Evolutionary conservation across 345 rosid genomes (phyloP), one percentile per base, ranked within the genome.

Genomic region (Limnanthes douglasii): DNA sequence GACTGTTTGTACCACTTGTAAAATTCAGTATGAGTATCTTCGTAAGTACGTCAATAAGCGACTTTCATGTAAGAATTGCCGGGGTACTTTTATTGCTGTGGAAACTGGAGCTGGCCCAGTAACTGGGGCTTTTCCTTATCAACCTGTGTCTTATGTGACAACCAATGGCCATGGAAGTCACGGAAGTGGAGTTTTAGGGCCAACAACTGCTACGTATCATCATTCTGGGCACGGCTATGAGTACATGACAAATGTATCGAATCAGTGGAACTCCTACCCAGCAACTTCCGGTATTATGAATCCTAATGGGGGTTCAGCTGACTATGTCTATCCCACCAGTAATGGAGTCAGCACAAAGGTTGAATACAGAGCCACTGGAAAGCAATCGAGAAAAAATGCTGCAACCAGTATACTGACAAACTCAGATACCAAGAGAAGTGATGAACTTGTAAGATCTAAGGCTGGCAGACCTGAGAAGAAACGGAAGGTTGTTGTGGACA

Each of bases 1-100:
- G 95, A 90, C 98, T 30, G 94, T 90, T 20, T 90, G 98, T 57
- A 84, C 98, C 4, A 77, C 94, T 45, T 90, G 96, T 68, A 90
- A 80, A 60, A 93, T 90, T 58, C 98, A 90, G 68, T 90, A 90
- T 22, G 96, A 90, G 66, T 90, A 90, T 55, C 69, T 90, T 8
- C 65, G 96, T 37, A 90, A 90, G 82, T 90, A 90, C 39, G 88
- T 84, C 56, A 90, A 90, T 32, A 83, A 83, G 72, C 68, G 75
- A 54, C 94, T 90, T 56, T 90, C 98, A 4, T 90, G 98, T 58
- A 90, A 90, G 80, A 90, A 90, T 61, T 90, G 98, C 20, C 92
- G 98, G 2, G 98, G 94, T 37, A 75, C 88, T 11, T 90, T 84
- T 34, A 53, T 79, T 36, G 95, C 93, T 18, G 78, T 66, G 18